A percentile compares a stretch with the other conserved stretches of the same genome.
Evolutionary conservation across 208 protist species (phyloP).

Genomic region (Vickermania ingenoplastis): DNA sequence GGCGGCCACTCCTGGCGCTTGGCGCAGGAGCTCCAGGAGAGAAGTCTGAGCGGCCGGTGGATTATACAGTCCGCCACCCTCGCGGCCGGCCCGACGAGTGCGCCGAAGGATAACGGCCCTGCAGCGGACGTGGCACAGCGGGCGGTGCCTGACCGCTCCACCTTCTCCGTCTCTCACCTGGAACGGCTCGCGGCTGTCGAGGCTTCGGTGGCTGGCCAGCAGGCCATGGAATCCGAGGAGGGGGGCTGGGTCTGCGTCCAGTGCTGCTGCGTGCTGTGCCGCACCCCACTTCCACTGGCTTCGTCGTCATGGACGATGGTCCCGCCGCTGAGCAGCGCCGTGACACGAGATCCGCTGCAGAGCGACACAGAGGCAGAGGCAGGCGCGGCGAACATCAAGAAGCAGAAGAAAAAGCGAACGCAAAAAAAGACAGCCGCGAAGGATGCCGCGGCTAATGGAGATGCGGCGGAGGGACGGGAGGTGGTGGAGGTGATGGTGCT

Average conservation of each 20-base stretch:
- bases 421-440: no score
- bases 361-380: not conserved
- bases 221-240: not conserved
- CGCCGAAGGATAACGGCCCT: conserved; percentile 2
- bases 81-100: not conserved
- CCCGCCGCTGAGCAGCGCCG: no score
- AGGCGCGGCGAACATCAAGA: no score
- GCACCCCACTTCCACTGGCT: no score
- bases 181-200: conserved; percentile 5
- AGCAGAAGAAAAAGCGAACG: no score
- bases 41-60: no score
- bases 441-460: no score
- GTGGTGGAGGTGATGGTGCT: conserved; percentile 19
- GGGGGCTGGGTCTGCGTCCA: not conserved
- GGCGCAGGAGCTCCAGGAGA: not conserved
- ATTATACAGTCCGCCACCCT: not conserved
- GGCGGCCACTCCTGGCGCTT: conserved; percentile 46
- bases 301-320: no score
- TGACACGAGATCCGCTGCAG: not conserved
- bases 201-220: not conserved
- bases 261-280: not conserved
- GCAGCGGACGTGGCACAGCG: not conserved
- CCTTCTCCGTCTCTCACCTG: not conserved
- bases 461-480: conserved; percentile 11
- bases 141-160: not conserved